phyloP scores from a whole-genome alignment of 495 filamentous ascomycete species.

The Letharia columbiana region DNA sequence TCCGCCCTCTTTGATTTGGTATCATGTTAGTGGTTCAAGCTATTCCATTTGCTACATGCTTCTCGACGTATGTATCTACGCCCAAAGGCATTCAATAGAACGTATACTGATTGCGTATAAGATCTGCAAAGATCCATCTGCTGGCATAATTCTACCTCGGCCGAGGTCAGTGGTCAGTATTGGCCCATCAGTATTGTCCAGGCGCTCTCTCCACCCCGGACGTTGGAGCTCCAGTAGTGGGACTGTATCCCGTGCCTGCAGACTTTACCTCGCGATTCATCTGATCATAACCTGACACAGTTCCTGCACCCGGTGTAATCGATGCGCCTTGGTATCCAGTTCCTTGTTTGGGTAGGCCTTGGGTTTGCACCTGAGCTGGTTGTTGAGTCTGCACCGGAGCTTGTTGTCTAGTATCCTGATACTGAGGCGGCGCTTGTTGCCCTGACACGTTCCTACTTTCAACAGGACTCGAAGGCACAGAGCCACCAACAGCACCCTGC shows the following conservation, averaged over 20 bases:
- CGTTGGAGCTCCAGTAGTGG: slow-evolving; percentile 14
- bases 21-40: not conserved
- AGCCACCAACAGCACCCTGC: slow-evolving; percentile 29
- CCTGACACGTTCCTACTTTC: slow-evolving; percentile 22
- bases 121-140: not conserved
- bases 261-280: slow-evolving; percentile 3
- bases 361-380: slow-evolving; percentile 31
- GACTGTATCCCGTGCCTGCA: slow-evolving; percentile 8
- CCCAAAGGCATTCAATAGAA: not conserved
- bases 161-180: not conserved
- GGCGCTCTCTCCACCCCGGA: slow-evolving; percentile 23
- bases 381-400: slow-evolving; percentile 32
- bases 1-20: not conserved
- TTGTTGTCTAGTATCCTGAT: slow-evolving; percentile 22
- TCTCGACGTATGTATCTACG: not conserved
- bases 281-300: slow-evolving; percentile 10
- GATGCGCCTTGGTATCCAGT: slow-evolving; percentile 22
- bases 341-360: slow-evolving; percentile 23
- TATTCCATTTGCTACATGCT: slow-evolving; percentile 3
- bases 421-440: slow-evolving; percentile 18
- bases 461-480: slow-evolving; percentile 31
- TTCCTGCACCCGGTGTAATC: slow-evolving; percentile 12
- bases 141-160: not conserved
- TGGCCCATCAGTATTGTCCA: slow-evolving; percentile 22
- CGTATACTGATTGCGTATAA: not conserved